Evolutionary conservation across 1,284 basidiomycete species (phyloP).

Genomic region (Ustilago lituana): DNA sequence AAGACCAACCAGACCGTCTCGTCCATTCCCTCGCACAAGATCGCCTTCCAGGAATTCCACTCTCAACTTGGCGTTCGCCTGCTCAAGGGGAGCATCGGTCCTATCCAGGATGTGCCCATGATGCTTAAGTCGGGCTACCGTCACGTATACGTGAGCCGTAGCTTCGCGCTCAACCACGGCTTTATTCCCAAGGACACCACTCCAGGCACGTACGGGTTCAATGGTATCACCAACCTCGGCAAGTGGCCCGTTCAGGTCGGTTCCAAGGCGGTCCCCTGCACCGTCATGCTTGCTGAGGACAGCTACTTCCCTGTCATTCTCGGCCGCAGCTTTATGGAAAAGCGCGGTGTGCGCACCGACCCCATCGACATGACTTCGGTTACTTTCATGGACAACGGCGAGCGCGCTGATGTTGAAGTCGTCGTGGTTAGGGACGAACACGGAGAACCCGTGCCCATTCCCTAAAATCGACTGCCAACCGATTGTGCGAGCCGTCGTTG

Average conservation of each 20-base stretch:
- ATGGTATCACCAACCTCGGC: conserved; percentile 73
- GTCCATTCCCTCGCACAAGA: conserved; percentile 60
- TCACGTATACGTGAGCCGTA: conserved; percentile 92
- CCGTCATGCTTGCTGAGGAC: conserved; percentile 82
- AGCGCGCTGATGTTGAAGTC: conserved; percentile 71
- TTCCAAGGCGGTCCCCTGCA: conserved; percentile 70
- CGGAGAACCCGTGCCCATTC: conserved; percentile 65
- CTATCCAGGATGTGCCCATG: conserved; percentile 76
- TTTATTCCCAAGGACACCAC: conserved; percentile 86
- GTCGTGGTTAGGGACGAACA: conserved; percentile 66
- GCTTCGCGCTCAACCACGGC: conserved; percentile 87
- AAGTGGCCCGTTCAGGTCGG: conserved; percentile 70
- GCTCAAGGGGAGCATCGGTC: conserved; percentile 88
- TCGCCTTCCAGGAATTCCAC: conserved; percentile 66
- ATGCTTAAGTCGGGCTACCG: conserved; percentile 96
- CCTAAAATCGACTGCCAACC: conserved; percentile 23
- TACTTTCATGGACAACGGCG: conserved; percentile 92
- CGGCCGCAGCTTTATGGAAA: conserved; percentile 92
- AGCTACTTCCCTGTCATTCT: conserved; percentile 96
- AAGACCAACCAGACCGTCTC: conserved; percentile 53
- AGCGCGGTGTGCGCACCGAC: conserved; percentile 76
- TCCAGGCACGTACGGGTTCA: conserved; percentile 77
- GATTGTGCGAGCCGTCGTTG: no score
- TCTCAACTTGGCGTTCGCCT: conserved; percentile 81
- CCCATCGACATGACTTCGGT: conserved; percentile 80